These are phyloP conservation scores for Myxozyma melibiosi DNA, from an alignment of 805 yeast genomes.

Conservation along the genomic window DNA sequence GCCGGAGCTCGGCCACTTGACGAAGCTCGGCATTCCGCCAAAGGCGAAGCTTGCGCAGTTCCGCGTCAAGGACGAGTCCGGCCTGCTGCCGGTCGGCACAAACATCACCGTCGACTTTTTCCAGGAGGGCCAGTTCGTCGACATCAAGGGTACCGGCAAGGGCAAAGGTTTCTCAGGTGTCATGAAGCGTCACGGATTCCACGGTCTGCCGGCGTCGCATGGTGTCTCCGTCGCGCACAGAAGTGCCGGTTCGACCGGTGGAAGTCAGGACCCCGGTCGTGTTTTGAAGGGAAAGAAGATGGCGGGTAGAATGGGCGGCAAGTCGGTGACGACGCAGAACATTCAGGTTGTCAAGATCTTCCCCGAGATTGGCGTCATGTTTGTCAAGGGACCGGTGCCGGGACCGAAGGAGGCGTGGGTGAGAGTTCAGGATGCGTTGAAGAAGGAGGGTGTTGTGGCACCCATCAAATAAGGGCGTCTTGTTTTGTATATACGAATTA, in stretches of 20 bases:
- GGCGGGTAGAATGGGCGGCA: slow-evolving; percentile 97
- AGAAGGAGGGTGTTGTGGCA: slow-evolving; percentile 33
- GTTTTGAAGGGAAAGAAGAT: slow-evolving; percentile 93
- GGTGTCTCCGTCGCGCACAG: slow-evolving; percentile 94
- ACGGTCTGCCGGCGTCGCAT: slow-evolving; percentile 88
- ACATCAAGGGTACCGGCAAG: slow-evolving; percentile 73
- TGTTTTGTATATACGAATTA: slow-evolving; percentile 1
- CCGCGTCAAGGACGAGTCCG: slow-evolving; percentile 66
- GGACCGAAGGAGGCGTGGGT: slow-evolving; percentile 82
- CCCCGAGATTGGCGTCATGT: slow-evolving; percentile 75
- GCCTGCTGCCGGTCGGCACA: slow-evolving; percentile 75
- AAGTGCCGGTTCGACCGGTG: slow-evolving; percentile 97
- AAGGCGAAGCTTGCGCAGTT: slow-evolving; percentile 76
- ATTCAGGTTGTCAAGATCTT: slow-evolving; percentile 75
- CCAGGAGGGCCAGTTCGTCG: slow-evolving; percentile 79
- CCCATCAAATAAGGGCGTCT: not conserved
- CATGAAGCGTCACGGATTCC: slow-evolving; percentile 90
- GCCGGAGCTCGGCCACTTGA: slow-evolving; percentile 72
- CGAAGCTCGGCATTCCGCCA: slow-evolving; percentile 80
- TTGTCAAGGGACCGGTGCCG: slow-evolving; percentile 87
- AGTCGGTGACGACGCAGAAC: slow-evolving; percentile 72
- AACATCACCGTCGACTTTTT: slow-evolving; percentile 82
- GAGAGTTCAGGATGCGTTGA: slow-evolving; percentile 75
- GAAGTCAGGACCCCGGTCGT: slow-evolving; percentile 93
- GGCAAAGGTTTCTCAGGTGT: slow-evolving; percentile 99